Conservation (phyloP, 1,284 basidiomycete species). For the Ganoderma leucocontextum region DNA sequence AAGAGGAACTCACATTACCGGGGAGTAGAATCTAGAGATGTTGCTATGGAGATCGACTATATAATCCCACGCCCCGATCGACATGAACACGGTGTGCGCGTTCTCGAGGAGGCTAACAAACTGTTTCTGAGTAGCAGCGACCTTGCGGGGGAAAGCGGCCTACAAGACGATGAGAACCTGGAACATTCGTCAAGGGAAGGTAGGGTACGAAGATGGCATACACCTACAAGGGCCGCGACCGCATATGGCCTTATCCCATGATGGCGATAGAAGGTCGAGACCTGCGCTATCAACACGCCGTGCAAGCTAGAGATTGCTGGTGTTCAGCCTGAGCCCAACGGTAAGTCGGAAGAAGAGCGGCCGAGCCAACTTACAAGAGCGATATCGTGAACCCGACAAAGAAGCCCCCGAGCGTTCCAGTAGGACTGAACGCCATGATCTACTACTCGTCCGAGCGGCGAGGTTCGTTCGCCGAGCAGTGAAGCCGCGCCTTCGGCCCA, state of each 20-base stretch:
- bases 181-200: neutral
- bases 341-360: neutral
- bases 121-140: neutral
- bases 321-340: neutral
- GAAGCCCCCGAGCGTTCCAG: neutral
- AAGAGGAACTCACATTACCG: neutral
- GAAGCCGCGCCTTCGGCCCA: neutral
- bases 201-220: neutral
- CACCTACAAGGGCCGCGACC: neutral
- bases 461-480: neutral
- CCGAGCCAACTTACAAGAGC: neutral
- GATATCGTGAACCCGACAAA: neutral
- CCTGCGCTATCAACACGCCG: neutral
- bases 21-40: neutral
- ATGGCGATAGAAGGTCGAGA: neutral
- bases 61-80: neutral
- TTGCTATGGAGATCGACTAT: neutral
- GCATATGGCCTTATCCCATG: neutral
- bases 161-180: neutral
- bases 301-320: neutral
- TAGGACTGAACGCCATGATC: neutral
- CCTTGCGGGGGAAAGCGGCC: neutral
- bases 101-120: neutral
- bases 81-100: constrained; percentile 1
- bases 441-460: neutral